Conservation (phyloP, 2,329 filamentous ascomycete species). For the Botrytis medusae region DNA sequence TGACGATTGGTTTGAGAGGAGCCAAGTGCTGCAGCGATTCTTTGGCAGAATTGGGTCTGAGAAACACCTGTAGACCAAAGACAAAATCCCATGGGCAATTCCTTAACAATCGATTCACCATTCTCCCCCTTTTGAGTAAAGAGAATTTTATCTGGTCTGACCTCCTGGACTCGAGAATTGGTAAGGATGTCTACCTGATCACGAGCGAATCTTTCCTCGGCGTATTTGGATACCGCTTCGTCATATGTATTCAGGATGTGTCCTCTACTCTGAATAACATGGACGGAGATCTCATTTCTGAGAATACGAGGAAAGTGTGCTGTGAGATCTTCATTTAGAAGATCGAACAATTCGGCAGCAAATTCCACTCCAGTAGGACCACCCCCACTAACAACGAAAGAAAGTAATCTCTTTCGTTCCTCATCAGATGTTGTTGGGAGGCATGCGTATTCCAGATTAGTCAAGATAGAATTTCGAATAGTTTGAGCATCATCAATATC, state of each 20-base stretch:
- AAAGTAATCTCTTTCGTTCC: slow-evolving; percentile 82
- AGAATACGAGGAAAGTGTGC: slow-evolving; percentile 81
- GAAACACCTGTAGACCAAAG: slow-evolving; percentile 96
- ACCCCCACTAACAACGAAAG: slow-evolving; percentile 94
- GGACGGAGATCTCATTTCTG: slow-evolving; percentile 97
- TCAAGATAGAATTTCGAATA: slow-evolving; percentile 85
- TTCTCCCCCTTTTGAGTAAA: slow-evolving; percentile 80
- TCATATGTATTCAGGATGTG: slow-evolving; percentile 99
- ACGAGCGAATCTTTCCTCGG: slow-evolving; percentile 85
- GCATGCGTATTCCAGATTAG: slow-evolving; percentile 87
- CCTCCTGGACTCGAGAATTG: slow-evolving; percentile 90
- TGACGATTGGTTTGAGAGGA: slow-evolving; percentile 80
- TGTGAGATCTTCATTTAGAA: slow-evolving; percentile 91
- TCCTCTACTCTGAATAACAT: slow-evolving; percentile 89
- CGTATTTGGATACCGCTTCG: slow-evolving; percentile 87
- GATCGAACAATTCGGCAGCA: slow-evolving; percentile 91
- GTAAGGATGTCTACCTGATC: slow-evolving; percentile 91
- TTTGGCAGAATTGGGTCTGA: slow-evolving; percentile 78
- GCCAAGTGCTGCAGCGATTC: slow-evolving; percentile 72
- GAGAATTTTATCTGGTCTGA: slow-evolving; percentile 77
- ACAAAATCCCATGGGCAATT: slow-evolving; percentile 93
- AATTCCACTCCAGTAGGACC: slow-evolving; percentile 98
- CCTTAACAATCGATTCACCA: slow-evolving; percentile 78
- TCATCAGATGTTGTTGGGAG: slow-evolving; percentile 89
- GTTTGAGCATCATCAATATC: slow-evolving; percentile 87